Evolutionary conservation across 139 green algal species (phyloP).

Genomic region (Marvania coccoides): DNA sequence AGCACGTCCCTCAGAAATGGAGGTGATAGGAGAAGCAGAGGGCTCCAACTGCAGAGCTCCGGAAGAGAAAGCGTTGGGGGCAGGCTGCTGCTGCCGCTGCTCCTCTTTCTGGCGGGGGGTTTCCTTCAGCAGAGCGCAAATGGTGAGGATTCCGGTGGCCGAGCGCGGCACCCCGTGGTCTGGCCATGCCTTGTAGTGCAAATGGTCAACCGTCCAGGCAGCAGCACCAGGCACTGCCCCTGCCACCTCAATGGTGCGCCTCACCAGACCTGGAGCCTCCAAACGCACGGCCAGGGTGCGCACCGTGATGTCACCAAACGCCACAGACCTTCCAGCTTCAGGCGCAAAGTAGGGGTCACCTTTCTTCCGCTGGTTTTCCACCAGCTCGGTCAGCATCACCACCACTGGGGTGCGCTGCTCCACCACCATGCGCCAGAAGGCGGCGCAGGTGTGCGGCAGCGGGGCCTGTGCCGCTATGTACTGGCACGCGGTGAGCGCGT

Average conservation of each 20-base stretch:
- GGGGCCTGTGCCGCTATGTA: conserved; percentile 51
- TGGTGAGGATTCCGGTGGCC: no score
- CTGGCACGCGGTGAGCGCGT: not conserved
- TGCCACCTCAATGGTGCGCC: not conserved
- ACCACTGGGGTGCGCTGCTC: conserved; percentile 31
- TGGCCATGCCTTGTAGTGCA: conserved; percentile 47
- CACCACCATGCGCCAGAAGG: conserved; percentile 62
- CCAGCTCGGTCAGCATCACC: conserved; percentile 51
- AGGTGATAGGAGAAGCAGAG: conserved; percentile 40
- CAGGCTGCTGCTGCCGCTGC: no score
- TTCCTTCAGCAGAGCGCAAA: no score
- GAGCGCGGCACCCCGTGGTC: conserved; percentile 55
- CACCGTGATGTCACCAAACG: conserved; percentile 1
- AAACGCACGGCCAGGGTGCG: not conserved
- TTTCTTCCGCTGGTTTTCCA: not conserved
- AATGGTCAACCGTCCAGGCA: conserved; percentile 12
- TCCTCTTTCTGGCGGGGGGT: no score
- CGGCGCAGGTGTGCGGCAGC: conserved; percentile 28
- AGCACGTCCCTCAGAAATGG: no score
- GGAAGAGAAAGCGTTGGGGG: no score
- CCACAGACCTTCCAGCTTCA: no score
- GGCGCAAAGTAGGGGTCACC: conserved; percentile 38
- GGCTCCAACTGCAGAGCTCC: no score
- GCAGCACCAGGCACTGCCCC: not conserved
- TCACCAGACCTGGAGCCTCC: not conserved